A percentile compares a stretch with the other conserved stretches of the same genome.
phyloP scores from a whole-genome alignment of 495 filamentous ascomycete species.

The Cryomyces minteri region DNA sequence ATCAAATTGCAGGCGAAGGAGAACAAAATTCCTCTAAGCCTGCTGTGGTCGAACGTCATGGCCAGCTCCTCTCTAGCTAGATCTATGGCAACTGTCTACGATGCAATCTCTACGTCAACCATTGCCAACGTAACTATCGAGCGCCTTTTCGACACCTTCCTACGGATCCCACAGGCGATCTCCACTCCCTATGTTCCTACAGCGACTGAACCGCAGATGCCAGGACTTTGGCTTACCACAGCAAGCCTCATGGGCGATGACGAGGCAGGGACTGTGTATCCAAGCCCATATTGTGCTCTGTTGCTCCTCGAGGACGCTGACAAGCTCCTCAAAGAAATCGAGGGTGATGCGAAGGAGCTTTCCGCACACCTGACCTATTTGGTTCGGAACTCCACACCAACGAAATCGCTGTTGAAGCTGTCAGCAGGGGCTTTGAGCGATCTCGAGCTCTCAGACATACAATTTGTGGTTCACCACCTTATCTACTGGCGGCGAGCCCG shows the following conservation, averaged over 20 bases:
- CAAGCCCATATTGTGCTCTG: slow-evolving; percentile 73
- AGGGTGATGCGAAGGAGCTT: slow-evolving; percentile 48
- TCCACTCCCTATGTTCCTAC: slow-evolving; percentile 56
- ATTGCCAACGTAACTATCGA: slow-evolving; percentile 57
- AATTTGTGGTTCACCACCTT: slow-evolving; percentile 72
- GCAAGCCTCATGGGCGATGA: slow-evolving; percentile 56
- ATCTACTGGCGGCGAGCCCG: slow-evolving; percentile 90
- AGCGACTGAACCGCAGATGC: slow-evolving; percentile 42
- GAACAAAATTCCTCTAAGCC: slow-evolving; percentile 34
- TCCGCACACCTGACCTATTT: slow-evolving; percentile 62
- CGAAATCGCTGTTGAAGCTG: slow-evolving; percentile 44
- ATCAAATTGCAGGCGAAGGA: slow-evolving; percentile 66
- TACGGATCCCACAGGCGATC: slow-evolving; percentile 71
- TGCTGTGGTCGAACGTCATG: slow-evolving; percentile 51
- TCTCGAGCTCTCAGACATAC: slow-evolving; percentile 60
- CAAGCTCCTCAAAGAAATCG: slow-evolving; percentile 66
- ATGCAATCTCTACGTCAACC: slow-evolving; percentile 59
- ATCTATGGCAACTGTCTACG: slow-evolving; percentile 64
- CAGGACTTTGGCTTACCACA: slow-evolving; percentile 71
- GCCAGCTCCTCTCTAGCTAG: slow-evolving; percentile 60
- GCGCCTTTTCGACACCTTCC: slow-evolving; percentile 43
- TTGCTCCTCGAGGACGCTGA: slow-evolving; percentile 72
- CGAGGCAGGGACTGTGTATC: slow-evolving; percentile 40
- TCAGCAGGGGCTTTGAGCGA: slow-evolving; percentile 7
- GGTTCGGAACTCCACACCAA: slow-evolving; percentile 66